Percentiles rank a stretch among this genome's conserved stretches.
Conservation (phyloP, 2,329 filamentous ascomycete species). For the Akanthomyces lecanii region DNA sequence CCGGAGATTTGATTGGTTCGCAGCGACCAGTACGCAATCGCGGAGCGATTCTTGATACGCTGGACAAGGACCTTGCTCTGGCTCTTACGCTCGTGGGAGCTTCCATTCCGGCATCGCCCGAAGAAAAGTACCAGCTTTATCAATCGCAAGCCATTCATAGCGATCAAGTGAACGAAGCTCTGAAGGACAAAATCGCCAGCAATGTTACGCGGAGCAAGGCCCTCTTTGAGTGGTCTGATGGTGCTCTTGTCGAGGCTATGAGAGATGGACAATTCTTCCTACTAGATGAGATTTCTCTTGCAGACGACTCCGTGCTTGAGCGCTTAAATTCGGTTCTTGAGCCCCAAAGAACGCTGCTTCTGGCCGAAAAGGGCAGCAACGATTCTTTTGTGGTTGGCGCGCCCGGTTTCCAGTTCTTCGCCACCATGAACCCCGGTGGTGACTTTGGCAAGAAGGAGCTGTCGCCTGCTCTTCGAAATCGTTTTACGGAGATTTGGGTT, state of each 20-base stretch:
- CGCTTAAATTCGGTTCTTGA: constrained; percentile 95
- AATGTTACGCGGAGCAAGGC: constrained; percentile 66
- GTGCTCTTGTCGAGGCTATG: constrained; percentile 92
- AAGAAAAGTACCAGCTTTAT: constrained; percentile 57
- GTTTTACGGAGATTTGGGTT: constrained; percentile 99
- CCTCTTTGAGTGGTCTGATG: constrained; percentile 94
- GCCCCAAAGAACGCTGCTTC: constrained; percentile 74
- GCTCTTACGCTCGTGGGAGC: constrained; percentile 41
- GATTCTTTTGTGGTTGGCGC: constrained; percentile 74
- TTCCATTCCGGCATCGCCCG: constrained; percentile 40
- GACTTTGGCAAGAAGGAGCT: constrained; percentile 98
- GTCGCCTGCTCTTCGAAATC: constrained; percentile 88
- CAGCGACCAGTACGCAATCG: constrained; percentile 89
- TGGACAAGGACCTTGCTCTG: constrained; percentile 57
- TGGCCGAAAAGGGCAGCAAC: constrained; percentile 88
- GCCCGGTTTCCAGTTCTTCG: constrained; percentile 88
- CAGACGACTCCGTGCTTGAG: constrained; percentile 95
- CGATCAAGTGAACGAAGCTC: constrained; percentile 44
- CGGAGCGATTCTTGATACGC: constrained; percentile 61
- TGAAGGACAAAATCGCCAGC: constrained; percentile 44
- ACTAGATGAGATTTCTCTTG: constrained; percentile 94
- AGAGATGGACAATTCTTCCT: constrained; percentile 84
- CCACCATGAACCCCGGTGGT: constrained; percentile 98
- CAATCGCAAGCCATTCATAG: constrained; percentile 38
- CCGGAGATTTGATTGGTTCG: constrained; percentile 92